Evolutionary conservation across 306 rosid species (phyloP).

Genomic region (Heteromeles arbutifolia): DNA sequence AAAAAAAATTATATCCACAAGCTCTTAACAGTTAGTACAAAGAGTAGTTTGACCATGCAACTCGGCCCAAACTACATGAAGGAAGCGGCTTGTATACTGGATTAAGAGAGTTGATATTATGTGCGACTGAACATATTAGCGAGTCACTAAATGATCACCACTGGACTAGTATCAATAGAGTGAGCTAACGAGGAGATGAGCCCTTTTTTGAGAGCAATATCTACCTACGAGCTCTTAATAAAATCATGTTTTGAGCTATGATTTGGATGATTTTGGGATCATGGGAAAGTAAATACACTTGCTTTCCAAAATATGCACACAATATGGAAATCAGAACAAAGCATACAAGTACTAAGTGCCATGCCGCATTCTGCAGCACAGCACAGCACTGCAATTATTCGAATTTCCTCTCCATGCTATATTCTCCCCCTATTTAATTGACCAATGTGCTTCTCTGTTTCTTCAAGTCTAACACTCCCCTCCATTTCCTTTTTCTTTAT

Average conservation of each 20-base stretch:
- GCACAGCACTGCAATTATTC: not conserved
- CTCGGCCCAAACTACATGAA: too few species aligned
- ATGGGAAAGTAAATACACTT: not conserved
- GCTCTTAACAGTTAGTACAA: too few species aligned
- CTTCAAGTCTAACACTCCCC: not conserved
- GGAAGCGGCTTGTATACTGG: too few species aligned
- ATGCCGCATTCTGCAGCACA: not conserved
- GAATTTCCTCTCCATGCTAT: not conserved
- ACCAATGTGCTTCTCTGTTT: not conserved
- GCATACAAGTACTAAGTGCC: not conserved
- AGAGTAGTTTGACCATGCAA: too few species aligned
- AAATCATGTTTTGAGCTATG: not conserved
- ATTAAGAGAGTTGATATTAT: too few species aligned
- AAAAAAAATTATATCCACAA: too few species aligned
- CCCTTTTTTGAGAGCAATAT: too few species aligned
- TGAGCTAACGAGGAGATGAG: too few species aligned
- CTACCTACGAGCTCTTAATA: too few species aligned
- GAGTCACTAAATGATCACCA: too few species aligned
- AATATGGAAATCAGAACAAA: not conserved
- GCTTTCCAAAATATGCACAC: not conserved
- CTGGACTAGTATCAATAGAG: too few species aligned
- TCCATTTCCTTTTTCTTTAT: not conserved
- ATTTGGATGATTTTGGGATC: not conserved
- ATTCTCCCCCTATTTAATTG: not conserved
- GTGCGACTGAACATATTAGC: too few species aligned